Percentiles rank a stretch among this genome's conserved stretches.
Evolutionary conservation across 2,329 filamentous ascomycete species (phyloP).

Genomic region (Colletotrichum destructivum): DNA sequence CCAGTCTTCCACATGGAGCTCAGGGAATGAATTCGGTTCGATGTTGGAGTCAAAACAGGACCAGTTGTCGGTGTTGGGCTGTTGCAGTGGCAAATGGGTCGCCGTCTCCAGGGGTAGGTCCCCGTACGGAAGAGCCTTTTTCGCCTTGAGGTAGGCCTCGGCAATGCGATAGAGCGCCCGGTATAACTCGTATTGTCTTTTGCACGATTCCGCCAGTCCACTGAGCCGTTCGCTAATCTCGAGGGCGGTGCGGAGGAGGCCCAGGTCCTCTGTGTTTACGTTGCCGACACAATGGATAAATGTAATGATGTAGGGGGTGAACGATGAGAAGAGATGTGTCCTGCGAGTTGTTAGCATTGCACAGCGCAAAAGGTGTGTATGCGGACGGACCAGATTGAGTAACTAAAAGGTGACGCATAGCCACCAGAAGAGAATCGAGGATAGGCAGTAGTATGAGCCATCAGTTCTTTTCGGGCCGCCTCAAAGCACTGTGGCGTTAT

Average conservation of each 20-base stretch:
- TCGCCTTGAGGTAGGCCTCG: slow-evolving; percentile 32
- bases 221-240: slow-evolving; percentile 29
- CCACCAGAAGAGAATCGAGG: slow-evolving; percentile 35
- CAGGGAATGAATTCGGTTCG: neutral
- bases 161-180: slow-evolving; percentile 29
- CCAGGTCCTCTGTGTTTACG: slow-evolving; percentile 36
- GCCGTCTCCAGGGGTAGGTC: neutral
- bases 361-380: too few species aligned
- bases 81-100: slow-evolving; percentile 16
- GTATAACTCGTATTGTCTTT: slow-evolving; percentile 24
- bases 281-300: slow-evolving; percentile 44
- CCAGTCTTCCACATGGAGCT: slow-evolving; percentile 21
- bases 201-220: slow-evolving; percentile 26
- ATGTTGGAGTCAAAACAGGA: slow-evolving; percentile 8
- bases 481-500: slow-evolving; percentile 43
- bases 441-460: slow-evolving; percentile 41
- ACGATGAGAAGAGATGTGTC: slow-evolving; percentile 45
- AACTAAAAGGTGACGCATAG: slow-evolving; percentile 37
- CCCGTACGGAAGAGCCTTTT: slow-evolving; percentile 7
- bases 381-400: slow-evolving; percentile 44
- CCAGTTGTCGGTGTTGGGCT: slow-evolving; percentile 10
- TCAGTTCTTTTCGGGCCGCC: slow-evolving; percentile 41
- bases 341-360: neutral
- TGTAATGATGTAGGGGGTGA: slow-evolving; percentile 45
- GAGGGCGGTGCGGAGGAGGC: slow-evolving; percentile 14